Evolutionary conservation across 192 early-diverging fungal genomes (phyloP), one percentile per base, ranked within the genome.

Genomic region (Umbelopsis isabellina): DNA sequence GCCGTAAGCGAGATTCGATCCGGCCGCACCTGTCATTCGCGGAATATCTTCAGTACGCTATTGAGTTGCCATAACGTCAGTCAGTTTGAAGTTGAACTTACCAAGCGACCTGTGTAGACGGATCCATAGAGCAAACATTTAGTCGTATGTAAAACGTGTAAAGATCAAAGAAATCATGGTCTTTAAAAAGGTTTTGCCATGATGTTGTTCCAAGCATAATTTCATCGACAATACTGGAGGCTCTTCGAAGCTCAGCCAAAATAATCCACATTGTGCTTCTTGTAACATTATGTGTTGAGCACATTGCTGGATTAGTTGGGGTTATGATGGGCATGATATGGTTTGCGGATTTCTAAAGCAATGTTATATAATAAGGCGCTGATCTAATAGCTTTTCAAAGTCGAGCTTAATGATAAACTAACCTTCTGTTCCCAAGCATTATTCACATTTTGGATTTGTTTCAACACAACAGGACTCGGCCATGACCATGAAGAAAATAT

Each of bases 1-100:
- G 87, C 65, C 94, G 87, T 11, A 96, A 70, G 25, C 88, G 80
- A 21, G 93, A 91, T 74, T 96, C 94, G 2, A 94, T 86, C 65
- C 91, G 78, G 22, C 94, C 92, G 33, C 87, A 82, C 87, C 87
- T 88, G 37, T 52, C 27, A 30, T 30, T 30, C 27, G n/a, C n/a
- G n/a, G n/a, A 41, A 41, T 10, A 41, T 9, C 37, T 9, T 41
- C 37, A 41, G 37, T 6, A 41, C 37, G 2, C 2, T 10, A 41
- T 41, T 10, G 37, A 1, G 6, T 6, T 5, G 10, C 0, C 37
- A 9, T 6, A 2, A 30, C 27, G 37, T 6, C 37, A 41, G 5
- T 41, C 6, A 37, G 2, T 41, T 41, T 4, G 37, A 30, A 10
- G 37, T 41, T 41, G 10, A 41, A 18, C 12, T 46, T 69, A 49